Conservation (phyloP, 2,329 filamentous ascomycete genomes). For the Paecilomyces niveus region DNA sequence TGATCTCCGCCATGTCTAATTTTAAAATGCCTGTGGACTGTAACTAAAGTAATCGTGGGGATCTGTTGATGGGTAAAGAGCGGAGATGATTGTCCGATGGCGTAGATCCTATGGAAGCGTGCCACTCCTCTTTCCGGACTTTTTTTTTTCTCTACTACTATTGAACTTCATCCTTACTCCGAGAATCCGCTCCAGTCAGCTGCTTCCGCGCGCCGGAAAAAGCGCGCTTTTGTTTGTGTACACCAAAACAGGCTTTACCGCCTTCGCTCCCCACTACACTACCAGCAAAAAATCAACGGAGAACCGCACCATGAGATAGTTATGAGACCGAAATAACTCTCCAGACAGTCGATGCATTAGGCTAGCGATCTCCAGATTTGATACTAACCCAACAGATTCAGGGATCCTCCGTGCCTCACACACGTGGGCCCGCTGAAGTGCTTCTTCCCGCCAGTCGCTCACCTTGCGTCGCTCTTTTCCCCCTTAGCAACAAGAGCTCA, state of each 20-base stretch:
- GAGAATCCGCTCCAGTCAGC: conserved; percentile 2
- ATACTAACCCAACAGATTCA: background rate
- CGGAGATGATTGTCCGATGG: background rate
- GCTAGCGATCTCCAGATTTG: background rate
- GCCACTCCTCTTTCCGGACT: too few relatives aligned
- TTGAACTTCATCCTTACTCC: too few relatives aligned
- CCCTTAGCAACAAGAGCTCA: conserved; percentile 14
- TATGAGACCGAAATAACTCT: background rate
- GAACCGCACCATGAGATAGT: background rate
- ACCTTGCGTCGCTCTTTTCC: conserved; percentile 11
- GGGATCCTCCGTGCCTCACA: background rate
- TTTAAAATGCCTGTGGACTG: background rate
- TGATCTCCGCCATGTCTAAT: conserved; percentile 24
- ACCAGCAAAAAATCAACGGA: conserved; percentile 24
- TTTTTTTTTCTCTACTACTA: too few relatives aligned
- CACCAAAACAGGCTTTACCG: conserved; percentile 30
- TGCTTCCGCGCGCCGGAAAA: conserved; percentile 10
- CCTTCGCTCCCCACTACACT: conserved; percentile 20
- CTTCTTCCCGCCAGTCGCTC: conserved; percentile 20
- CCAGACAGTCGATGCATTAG: background rate
- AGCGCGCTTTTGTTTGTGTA: conserved; percentile 30
- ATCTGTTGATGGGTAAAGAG: background rate
- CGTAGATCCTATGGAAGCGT: background rate
- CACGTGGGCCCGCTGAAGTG: background rate
- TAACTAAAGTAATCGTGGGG: background rate